Percentiles rank a stretch among this genome's conserved stretches.
Conservation (phyloP, 257 asterid species). For the Solanum appendiculatum region DNA sequence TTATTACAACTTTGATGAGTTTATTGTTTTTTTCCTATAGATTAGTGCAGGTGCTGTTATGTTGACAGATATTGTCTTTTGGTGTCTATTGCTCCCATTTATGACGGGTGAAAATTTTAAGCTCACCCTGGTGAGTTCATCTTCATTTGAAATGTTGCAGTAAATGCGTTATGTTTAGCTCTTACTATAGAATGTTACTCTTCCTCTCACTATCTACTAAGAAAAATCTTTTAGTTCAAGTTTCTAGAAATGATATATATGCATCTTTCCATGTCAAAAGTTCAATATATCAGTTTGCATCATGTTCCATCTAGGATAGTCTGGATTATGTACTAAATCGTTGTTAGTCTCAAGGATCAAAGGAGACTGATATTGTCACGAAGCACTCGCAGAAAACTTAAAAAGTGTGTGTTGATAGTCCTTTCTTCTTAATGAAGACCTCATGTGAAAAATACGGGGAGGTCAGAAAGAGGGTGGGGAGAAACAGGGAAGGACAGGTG, state of each 20-base stretch:
- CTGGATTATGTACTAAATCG: neutral
- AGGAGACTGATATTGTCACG: neutral
- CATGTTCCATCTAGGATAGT: neutral
- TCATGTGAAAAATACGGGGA: neutral
- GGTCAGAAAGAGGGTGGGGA: neutral
- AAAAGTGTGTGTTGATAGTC: neutral
- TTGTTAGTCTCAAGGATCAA: neutral
- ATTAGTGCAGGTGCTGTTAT: conserved; percentile 72
- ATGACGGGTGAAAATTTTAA: conserved; percentile 55
- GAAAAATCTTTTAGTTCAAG: neutral
- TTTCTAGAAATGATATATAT: neutral
- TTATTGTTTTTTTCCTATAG: conserved; percentile 15
- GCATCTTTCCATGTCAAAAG: neutral
- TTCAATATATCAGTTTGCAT: neutral
- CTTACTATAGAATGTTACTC: neutral
- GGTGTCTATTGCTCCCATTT: conserved; percentile 86
- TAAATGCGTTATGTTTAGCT: neutral
- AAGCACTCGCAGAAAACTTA: neutral
- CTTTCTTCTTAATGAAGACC: neutral
- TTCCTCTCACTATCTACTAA: neutral
- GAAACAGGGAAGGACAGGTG: neutral
- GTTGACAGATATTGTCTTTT: conserved; percentile 80
- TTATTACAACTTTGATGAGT: neutral
- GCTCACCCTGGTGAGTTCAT: conserved; percentile 56
- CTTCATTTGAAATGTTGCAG: neutral